These are phyloP conservation scores for Pseudogymnoascus destructans DNA, from an alignment of 2,329 filamentous ascomycete species.

Conservation along the genomic window DNA sequence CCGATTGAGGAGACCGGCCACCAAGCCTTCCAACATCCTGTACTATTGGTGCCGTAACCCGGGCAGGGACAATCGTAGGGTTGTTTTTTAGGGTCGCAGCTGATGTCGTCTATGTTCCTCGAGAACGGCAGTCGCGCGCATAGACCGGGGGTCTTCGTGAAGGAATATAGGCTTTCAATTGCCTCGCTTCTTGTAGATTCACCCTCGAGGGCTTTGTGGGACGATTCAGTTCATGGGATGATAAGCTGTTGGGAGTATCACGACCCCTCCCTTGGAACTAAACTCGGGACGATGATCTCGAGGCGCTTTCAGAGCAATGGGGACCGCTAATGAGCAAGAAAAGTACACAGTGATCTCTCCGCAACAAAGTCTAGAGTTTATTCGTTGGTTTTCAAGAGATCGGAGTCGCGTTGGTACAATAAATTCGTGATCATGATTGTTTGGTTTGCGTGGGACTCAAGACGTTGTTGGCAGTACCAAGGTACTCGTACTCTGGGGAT, in stretches of 20 bases:
- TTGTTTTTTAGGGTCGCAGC: background rate
- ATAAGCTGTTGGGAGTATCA: conserved; percentile 2
- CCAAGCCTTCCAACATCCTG: conserved; percentile 91
- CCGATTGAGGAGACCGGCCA: conserved; percentile 93
- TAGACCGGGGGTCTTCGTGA: background rate
- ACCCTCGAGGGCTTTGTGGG: conserved; percentile 1
- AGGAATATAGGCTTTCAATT: background rate
- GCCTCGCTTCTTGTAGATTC: background rate
- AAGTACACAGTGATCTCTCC: background rate
- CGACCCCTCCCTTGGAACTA: conserved; percentile 5
- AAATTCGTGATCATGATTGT: conserved; percentile 6
- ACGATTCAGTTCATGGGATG: conserved; percentile 5
- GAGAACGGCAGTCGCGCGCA: background rate
- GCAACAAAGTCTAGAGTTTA: background rate
- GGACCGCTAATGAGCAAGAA: background rate
- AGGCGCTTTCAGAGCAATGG: conserved; percentile 3
- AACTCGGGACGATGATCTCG: background rate
- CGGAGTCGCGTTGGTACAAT: background rate
- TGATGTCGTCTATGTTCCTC: background rate
- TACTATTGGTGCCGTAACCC: conserved; percentile 54
- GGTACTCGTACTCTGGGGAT: background rate
- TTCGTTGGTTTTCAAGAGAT: background rate
- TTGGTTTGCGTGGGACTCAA: background rate
- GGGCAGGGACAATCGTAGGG: conserved; percentile 39
- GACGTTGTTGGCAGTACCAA: conserved; percentile 7